These are phyloP conservation scores for Zea luxurians DNA, from an alignment of 176 grass and related monocot genomes.

Conservation along the genomic window DNA sequence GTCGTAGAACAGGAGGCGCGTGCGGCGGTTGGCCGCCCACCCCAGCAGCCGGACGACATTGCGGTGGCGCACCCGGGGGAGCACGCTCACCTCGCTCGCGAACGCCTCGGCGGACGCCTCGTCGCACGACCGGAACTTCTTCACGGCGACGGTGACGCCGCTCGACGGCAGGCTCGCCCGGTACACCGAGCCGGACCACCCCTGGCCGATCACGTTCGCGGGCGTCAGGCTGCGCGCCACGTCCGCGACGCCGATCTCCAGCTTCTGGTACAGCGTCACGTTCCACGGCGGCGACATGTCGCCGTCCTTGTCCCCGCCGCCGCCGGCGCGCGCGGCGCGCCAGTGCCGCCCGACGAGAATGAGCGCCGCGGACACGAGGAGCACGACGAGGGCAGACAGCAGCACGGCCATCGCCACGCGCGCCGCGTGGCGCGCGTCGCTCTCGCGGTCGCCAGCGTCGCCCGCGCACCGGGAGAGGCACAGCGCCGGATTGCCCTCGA, in stretches of 20 bases:
- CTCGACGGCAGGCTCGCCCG: conserved; percentile 48
- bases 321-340: background rate
- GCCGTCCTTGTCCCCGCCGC: conserved; percentile 42
- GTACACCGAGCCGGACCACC: conserved; percentile 82
- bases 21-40: conserved; percentile 75
- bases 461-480: conserved; percentile 75
- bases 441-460: conserved; percentile 15
- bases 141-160: conserved; percentile 60
- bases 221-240: conserved; percentile 58
- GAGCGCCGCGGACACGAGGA: conserved; percentile 44
- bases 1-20: conserved; percentile 84
- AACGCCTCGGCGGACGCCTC: conserved; percentile 61
- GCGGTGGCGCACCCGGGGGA: conserved; percentile 77
- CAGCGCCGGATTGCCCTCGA: conserved; percentile 75
- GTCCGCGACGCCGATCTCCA: conserved; percentile 69
- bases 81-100: conserved; percentile 69
- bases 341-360: conserved; percentile 43
- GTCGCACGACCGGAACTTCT: conserved; percentile 71
- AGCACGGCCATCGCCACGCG: conserved; percentile 58
- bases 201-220: conserved; percentile 61
- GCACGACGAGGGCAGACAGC: conserved; percentile 55
- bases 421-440: conserved; percentile 40
- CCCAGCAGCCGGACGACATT: conserved; percentile 81
- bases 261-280: conserved; percentile 88
- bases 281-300: conserved; percentile 86